These are phyloP conservation scores for Sordaria brevicollis DNA, from an alignment of 495 filamentous ascomycete genomes.

Conservation along the genomic window DNA sequence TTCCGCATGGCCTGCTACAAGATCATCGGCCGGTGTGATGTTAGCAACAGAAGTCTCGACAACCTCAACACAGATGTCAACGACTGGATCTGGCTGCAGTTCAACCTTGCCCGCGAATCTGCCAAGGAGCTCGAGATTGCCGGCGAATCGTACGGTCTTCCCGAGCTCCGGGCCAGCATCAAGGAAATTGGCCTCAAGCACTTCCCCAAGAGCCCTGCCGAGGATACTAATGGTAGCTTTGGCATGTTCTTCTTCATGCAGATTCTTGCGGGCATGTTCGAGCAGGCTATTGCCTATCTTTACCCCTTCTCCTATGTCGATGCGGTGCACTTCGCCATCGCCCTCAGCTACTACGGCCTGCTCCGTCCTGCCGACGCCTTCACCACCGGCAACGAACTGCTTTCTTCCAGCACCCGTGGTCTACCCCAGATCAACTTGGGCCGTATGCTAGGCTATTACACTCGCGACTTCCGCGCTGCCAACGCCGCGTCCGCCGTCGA, in stretches of 20 bases:
- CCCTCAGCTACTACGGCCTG: slow-evolving; percentile 81
- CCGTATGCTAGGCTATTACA: slow-evolving; percentile 88
- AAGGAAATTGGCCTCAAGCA: slow-evolving; percentile 80
- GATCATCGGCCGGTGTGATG: slow-evolving; percentile 87
- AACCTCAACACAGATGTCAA: slow-evolving; percentile 70
- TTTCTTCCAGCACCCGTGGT: slow-evolving; percentile 58
- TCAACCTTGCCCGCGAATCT: slow-evolving; percentile 80
- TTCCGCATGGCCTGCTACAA: slow-evolving; percentile 98
- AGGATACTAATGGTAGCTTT: slow-evolving; percentile 62
- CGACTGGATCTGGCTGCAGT: slow-evolving; percentile 97
- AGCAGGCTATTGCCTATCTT: slow-evolving; percentile 83
- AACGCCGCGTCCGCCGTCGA: slow-evolving; percentile 81
- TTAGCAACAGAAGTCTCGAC: slow-evolving; percentile 70
- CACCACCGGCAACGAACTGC: slow-evolving; percentile 57
- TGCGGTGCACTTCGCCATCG: slow-evolving; percentile 90
- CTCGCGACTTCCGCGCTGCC: slow-evolving; percentile 83
- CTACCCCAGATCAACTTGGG: slow-evolving; percentile 90
- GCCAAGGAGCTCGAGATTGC: slow-evolving; percentile 75
- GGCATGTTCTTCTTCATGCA: slow-evolving; percentile 90
- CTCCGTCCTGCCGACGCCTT: slow-evolving; percentile 71
- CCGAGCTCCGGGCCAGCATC: slow-evolving; percentile 75
- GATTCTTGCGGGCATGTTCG: slow-evolving; percentile 86
- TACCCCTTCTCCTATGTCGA: slow-evolving; percentile 83
- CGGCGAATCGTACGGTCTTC: slow-evolving; percentile 77
- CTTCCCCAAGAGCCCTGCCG: slow-evolving; percentile 58